These are phyloP conservation scores for Ogataea ganodermae DNA, from an alignment of 805 yeast genomes.

Conservation along the genomic window DNA sequence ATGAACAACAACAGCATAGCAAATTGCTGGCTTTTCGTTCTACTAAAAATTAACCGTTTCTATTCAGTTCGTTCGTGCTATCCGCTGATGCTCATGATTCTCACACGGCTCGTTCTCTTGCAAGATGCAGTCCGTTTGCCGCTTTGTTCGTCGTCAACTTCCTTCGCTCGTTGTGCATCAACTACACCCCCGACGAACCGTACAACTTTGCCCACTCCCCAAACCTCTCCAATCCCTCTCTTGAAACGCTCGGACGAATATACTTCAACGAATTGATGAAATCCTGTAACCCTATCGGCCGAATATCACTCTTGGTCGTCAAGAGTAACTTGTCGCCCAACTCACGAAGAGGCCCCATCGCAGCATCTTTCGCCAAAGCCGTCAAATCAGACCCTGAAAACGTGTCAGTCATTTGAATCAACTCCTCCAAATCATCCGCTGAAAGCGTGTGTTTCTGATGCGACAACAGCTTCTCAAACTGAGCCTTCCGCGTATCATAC, in stretches of 20 bases:
- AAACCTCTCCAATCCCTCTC: conserved; percentile 74
- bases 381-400: conserved; percentile 95
- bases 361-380: conserved; percentile 93
- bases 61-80: too few species aligned
- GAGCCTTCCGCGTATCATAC: conserved; percentile 72
- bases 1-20: too few species aligned
- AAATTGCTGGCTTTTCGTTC: too few species aligned
- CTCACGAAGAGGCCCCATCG: conserved; percentile 94
- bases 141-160: too few species aligned
- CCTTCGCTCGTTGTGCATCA: not conserved
- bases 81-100: too few species aligned
- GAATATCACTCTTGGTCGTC: conserved; percentile 70
- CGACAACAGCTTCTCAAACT: conserved; percentile 63
- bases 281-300: conserved; percentile 74
- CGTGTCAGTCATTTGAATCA: conserved; percentile 60
- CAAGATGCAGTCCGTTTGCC: too few species aligned
- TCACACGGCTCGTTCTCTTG: not conserved
- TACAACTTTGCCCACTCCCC: conserved; percentile 87
- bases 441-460: conserved; percentile 72
- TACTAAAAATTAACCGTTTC: too few species aligned
- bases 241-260: conserved; percentile 86
- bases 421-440: conserved; percentile 59
- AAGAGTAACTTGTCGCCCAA: conserved; percentile 79
- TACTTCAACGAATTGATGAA: conserved; percentile 73
- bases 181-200: conserved; percentile 82